Base-by-base conservation (phyloP, 2,329 filamentous ascomycete genomes). In the Talaromyces atroroseus region DNA sequence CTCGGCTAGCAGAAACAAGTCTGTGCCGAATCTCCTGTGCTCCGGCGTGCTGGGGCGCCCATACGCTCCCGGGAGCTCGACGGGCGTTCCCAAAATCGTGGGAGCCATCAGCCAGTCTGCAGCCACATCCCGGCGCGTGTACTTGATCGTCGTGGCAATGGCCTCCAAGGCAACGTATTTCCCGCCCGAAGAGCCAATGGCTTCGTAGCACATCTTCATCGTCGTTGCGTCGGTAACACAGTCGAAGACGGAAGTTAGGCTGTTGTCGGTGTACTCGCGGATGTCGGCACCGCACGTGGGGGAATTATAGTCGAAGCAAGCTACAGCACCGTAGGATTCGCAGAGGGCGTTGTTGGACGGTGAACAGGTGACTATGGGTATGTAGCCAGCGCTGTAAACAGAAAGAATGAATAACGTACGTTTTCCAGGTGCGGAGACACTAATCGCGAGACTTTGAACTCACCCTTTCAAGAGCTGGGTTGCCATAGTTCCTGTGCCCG, bases 391-490 rank as follows among this genome's bases (percentile, higher is more conserved):
- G 14, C 67, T 70, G 36, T 21, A 51, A 18, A 23, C n/a, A n/a
- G n/a, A n/a, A n/a, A 20, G 18, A 20, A 50, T 21, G 16, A 50
- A 29, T 6, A 36, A 50, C 20, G n/a, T 20, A 21, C n/a, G n/a
- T n/a, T n/a, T n/a, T n/a, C n/a, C n/a, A n/a, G n/a, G n/a, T n/a
- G n/a, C n/a, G n/a, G n/a, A n/a, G n/a, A n/a, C n/a, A n/a, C n/a
- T n/a, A n/a, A n/a, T n/a, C n/a, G n/a, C n/a, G n/a, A n/a, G n/a
- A n/a, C n/a, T n/a, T n/a, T n/a, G n/a, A n/a, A n/a, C n/a, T n/a
- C n/a, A n/a, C n/a, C n/a, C n/a, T n/a, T 66, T 71, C 16, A 76
- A 61, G 14, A 79, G 47, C 60, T 81, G 78, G 4, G 78, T 71
- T 0, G 74, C 76, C 53, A 72, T 63, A 0, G 73, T 75, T 0